Evolutionary conservation across 78 protist species (phyloP).

Genomic region (Trichosphaerium sp.): DNA sequence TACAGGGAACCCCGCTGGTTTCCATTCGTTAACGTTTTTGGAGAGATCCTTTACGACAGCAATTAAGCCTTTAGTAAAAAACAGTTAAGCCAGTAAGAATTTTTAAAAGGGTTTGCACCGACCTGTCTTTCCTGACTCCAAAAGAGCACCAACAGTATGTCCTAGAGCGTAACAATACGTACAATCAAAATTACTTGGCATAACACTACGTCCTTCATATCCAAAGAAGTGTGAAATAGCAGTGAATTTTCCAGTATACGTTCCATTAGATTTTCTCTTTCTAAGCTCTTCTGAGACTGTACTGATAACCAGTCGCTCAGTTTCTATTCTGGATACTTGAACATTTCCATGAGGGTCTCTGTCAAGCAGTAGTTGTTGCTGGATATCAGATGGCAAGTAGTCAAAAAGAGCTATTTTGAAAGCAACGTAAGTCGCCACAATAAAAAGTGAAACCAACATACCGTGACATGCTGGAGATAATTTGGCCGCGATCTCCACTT

Average conservation of each 20-base stretch:
- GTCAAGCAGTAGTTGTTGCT: conserved; percentile 4
- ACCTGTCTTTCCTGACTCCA: conserved; percentile 16
- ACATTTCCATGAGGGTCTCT: conserved; percentile 18
- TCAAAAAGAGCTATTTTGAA: conserved; percentile 1
- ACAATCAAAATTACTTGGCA: conserved; percentile 48
- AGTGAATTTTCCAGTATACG: conserved; percentile 1
- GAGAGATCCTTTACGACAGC: not conserved
- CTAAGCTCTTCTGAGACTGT: not conserved
- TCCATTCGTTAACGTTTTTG: conserved; percentile 7
- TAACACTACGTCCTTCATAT: conserved; percentile 49
- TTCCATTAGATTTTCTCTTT: not conserved
- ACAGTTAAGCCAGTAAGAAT: too few species aligned
- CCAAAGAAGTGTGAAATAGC: conserved; percentile 55
- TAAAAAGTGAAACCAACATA: too few species aligned
- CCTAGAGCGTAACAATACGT: conserved; percentile 51
- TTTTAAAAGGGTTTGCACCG: too few species aligned
- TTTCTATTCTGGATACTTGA: conserved; percentile 38
- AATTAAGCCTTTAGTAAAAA: too few species aligned
- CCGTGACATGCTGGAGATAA: not conserved
- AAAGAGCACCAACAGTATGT: conserved; percentile 22
- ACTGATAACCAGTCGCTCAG: conserved; percentile 19
- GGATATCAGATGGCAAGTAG: conserved; percentile 6
- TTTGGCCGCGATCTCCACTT: not conserved
- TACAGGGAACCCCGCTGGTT: conserved; percentile 22
- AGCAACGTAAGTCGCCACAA: too few species aligned